Evolutionary conservation across 2,329 filamentous ascomycete species (phyloP).

Genomic region (Paracoccidioides brasiliensis): DNA sequence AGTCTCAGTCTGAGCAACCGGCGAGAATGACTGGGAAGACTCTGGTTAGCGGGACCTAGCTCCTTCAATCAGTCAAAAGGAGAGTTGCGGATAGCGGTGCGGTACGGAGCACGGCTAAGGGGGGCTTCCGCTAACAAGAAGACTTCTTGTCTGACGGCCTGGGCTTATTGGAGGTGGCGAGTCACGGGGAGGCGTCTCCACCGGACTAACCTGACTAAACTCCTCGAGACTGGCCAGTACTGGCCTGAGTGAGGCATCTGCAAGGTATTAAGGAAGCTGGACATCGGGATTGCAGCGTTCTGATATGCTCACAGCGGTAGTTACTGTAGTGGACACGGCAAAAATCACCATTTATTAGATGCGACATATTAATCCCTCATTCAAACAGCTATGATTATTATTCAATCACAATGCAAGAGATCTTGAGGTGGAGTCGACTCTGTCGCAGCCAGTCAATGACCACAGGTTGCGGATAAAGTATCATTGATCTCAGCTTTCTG

Average conservation of each 20-base stretch:
- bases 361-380: not conserved
- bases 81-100: slow-evolving; percentile 3
- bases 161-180: slow-evolving; percentile 1
- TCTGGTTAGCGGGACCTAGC: not conserved
- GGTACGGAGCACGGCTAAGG: slow-evolving; percentile 1
- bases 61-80: not conserved
- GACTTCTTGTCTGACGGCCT: not conserved
- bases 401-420: slow-evolving; percentile 1
- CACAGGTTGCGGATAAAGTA: not conserved
- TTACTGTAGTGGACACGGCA: not conserved
- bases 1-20: not conserved
- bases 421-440: not conserved
- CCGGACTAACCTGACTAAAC: not conserved
- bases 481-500: not conserved
- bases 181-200: not conserved
- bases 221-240: not conserved
- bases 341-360: not conserved
- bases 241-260: not conserved
- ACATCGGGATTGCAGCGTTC: not conserved
- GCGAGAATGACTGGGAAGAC: not conserved
- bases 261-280: not conserved
- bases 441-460: not conserved
- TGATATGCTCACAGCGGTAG: slow-evolving; percentile 1
- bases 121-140: not conserved
- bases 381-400: not conserved